phyloP scores from a whole-genome alignment of 257 asterid genomes.

The Nicotiana benthamiana region DNA sequence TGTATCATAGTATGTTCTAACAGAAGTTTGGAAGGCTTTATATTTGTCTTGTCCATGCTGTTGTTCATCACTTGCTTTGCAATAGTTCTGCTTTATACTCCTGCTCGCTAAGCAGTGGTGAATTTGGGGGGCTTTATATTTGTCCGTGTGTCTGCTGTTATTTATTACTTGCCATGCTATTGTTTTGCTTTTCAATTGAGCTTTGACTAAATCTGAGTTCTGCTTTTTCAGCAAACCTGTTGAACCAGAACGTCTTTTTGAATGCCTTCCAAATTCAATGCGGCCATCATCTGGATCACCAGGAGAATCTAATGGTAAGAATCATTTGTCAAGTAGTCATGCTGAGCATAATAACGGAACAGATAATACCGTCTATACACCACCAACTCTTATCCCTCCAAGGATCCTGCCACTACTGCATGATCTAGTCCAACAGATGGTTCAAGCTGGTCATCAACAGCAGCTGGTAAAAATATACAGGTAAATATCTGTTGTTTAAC shows the following conservation, averaged over 20 bases:
- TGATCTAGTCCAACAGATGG: slow-evolving; percentile 90
- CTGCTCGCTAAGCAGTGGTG: neutral
- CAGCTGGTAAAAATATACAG: slow-evolving; percentile 84
- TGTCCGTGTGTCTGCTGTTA: neutral
- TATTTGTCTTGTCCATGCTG: neutral
- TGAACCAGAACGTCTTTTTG: slow-evolving; percentile 99
- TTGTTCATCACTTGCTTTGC: neutral
- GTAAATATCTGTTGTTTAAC: slow-evolving; percentile 23
- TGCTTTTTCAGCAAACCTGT: slow-evolving; percentile 70
- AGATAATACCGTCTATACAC: slow-evolving; percentile 68
- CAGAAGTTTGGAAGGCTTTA: neutral
- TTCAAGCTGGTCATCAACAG: slow-evolving; percentile 83
- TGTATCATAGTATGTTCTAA: neutral
- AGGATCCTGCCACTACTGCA: slow-evolving; percentile 88
- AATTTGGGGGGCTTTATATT: neutral
- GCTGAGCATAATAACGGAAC: slow-evolving; percentile 48
- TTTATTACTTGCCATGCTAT: neutral
- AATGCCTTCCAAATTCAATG: slow-evolving; percentile 96
- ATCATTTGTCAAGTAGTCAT: slow-evolving; percentile 56
- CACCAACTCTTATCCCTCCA: slow-evolving; percentile 91
- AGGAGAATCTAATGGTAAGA: slow-evolving; percentile 63
- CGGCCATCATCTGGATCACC: slow-evolving; percentile 90
- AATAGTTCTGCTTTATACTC: neutral
- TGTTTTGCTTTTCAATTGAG: neutral
- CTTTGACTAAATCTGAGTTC: neutral